phyloP scores from a whole-genome alignment of 805 yeast species.

The Wickerhamomyces queroliae region DNA sequence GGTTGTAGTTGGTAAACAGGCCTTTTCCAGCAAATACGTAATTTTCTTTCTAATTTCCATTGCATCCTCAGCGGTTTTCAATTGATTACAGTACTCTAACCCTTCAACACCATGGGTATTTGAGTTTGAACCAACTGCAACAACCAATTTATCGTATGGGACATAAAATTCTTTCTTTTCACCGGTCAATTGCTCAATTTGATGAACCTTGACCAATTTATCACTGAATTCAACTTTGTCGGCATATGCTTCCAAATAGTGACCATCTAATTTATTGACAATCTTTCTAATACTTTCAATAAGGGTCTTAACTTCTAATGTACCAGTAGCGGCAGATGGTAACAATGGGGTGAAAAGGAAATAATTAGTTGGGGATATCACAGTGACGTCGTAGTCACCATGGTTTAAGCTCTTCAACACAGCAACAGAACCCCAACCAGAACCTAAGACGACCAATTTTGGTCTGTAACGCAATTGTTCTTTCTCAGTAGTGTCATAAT shows the following conservation, averaged over 20 bases:
- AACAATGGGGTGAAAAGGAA: conserved; percentile 65
- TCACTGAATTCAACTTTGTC: conserved; percentile 51
- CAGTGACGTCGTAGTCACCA: conserved; percentile 57
- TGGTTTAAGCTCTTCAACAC: conserved; percentile 44
- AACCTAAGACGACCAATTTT: conserved; percentile 54
- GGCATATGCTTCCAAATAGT: conserved; percentile 58
- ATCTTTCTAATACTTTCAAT: conserved; percentile 60
- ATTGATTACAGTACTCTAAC: conserved; percentile 51
- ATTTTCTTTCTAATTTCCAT: conserved; percentile 48
- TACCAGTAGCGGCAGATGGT: conserved; percentile 68
- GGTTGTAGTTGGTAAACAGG: conserved; percentile 59
- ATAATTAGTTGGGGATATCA: conserved; percentile 63
- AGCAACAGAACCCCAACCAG: conserved; percentile 71
- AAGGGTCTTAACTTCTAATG: conserved; percentile 57
- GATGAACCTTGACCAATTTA: conserved; percentile 50
- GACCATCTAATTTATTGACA: conserved; percentile 47
- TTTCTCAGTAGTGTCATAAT: conserved; percentile 45
- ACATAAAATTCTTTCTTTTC: conserved; percentile 43
- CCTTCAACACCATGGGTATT: conserved; percentile 71
- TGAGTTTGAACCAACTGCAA: conserved; percentile 64
- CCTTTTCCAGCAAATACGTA: conserved; percentile 49
- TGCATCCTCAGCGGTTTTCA: conserved; percentile 67
- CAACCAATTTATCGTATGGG: conserved; percentile 65
- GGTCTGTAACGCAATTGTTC: conserved; percentile 43
- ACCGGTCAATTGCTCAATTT: conserved; percentile 35